Evolutionary conservation across 2,329 filamentous ascomycete genomes (phyloP).

Genomic region (Penicillium hesseltinei): DNA sequence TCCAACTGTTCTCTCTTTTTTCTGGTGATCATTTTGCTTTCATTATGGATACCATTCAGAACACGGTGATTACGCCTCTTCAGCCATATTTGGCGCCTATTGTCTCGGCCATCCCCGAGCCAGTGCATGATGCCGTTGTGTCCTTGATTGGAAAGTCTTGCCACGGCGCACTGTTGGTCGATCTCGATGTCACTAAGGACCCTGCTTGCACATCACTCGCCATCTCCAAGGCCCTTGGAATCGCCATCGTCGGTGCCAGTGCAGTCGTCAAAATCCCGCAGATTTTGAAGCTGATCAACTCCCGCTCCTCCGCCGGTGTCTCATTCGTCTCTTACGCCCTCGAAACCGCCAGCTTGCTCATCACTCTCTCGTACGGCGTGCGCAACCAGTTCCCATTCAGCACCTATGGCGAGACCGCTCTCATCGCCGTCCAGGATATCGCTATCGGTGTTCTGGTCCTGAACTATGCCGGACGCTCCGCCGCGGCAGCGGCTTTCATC

Average conservation of each 20-base stretch:
- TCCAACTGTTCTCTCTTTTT: neutral
- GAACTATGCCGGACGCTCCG: conserved; percentile 70
- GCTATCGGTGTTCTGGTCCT: conserved; percentile 84
- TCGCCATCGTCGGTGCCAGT: conserved; percentile 87
- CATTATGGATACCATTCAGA: conserved; percentile 45
- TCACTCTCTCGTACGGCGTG: conserved; percentile 87
- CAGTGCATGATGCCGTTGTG: conserved; percentile 70
- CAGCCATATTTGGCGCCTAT: conserved; percentile 60
- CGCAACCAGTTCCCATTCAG: conserved; percentile 92
- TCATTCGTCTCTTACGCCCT: conserved; percentile 89
- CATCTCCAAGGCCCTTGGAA: conserved; percentile 86
- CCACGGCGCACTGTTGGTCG: conserved; percentile 81
- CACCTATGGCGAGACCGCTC: conserved; percentile 91
- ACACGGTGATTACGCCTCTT: conserved; percentile 42
- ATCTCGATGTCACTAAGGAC: conserved; percentile 72
- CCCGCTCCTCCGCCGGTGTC: conserved; percentile 77
- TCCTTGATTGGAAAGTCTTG: conserved; percentile 79
- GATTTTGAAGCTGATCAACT: conserved; percentile 84
- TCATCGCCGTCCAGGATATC: conserved; percentile 91
- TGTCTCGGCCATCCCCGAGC: conserved; percentile 69
- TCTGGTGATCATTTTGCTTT: neutral
- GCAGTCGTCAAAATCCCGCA: conserved; percentile 95
- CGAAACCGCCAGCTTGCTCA: conserved; percentile 83
- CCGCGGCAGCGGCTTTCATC: conserved; percentile 72
- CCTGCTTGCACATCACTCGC: conserved; percentile 81